These are phyloP conservation scores for Rosa multiflora DNA, from an alignment of 306 rosid genomes.

Conservation along the genomic window DNA sequence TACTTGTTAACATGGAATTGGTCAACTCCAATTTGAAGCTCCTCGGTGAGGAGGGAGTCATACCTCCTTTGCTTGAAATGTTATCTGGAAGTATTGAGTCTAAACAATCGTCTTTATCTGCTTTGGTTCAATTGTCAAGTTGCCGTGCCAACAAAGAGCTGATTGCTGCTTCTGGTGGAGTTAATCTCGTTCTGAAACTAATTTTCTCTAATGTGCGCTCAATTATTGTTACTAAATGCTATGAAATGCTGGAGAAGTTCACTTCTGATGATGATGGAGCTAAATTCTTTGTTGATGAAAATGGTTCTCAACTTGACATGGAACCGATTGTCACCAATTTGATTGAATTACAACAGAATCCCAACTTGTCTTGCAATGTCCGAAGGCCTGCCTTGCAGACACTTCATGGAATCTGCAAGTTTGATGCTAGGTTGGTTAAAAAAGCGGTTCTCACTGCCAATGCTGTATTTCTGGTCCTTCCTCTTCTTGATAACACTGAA, in stretches of 20 bases:
- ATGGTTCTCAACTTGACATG: conserved; percentile 61
- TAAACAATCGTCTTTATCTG: conserved; percentile 52
- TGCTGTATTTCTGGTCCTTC: conserved; percentile 65
- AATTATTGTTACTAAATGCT: conserved; percentile 45
- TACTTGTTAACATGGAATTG: conserved; percentile 52
- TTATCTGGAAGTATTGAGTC: conserved; percentile 45
- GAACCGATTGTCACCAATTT: conserved; percentile 58
- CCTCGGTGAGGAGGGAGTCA: conserved; percentile 73
- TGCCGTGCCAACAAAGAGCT: conserved; percentile 54
- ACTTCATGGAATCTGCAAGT: conserved; percentile 79
- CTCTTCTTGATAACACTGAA: conserved; percentile 72
- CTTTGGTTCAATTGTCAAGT: conserved; percentile 57
- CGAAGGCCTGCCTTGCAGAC: conserved; percentile 61
- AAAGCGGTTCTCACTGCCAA: conserved; percentile 65
- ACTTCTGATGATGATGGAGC: conserved; percentile 50
- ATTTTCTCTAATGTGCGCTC: conserved; percentile 41
- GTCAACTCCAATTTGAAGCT: conserved; percentile 46
- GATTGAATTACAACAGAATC: conserved; percentile 48
- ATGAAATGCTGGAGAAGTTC: conserved; percentile 73
- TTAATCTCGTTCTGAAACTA: conserved; percentile 51
- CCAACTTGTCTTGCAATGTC: conserved; percentile 40
- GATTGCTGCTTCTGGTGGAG: conserved; percentile 64
- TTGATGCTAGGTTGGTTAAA: conserved; percentile 66
- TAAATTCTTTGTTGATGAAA: conserved; percentile 56
- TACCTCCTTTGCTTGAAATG: conserved; percentile 76